phyloP scores from a whole-genome alignment of 2,329 filamentous ascomycete species.

The Botrytis medusae region DNA sequence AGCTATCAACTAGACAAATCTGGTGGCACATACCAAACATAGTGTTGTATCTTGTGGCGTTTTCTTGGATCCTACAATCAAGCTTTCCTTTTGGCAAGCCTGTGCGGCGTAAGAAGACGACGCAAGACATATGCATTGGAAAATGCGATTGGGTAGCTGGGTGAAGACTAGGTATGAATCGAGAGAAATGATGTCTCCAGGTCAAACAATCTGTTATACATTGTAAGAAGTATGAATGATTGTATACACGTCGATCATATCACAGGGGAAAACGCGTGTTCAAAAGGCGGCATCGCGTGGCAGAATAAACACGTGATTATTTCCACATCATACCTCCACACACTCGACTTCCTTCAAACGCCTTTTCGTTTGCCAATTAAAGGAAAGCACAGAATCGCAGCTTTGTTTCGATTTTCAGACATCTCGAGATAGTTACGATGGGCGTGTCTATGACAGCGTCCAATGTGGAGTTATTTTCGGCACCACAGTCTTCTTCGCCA shows the following conservation, averaged over 20 bases:
- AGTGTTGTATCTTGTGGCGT: neutral
- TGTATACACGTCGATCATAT: neutral
- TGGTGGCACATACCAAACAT: neutral
- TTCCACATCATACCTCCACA: neutral
- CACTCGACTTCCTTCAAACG: neutral
- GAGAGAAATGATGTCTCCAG: neutral
- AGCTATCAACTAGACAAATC: neutral
- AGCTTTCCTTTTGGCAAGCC: conserved; percentile 4
- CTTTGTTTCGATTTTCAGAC: neutral
- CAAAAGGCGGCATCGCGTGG: neutral
- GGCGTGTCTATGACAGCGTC: neutral
- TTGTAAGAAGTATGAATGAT: neutral
- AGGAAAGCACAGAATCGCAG: neutral
- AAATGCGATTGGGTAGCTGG: neutral
- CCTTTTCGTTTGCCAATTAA: neutral
- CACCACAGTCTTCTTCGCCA: neutral
- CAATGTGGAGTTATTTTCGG: neutral
- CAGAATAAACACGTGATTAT: neutral
- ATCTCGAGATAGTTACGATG: neutral
- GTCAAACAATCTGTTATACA: neutral
- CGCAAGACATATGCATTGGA: neutral
- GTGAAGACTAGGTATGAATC: too few species aligned
- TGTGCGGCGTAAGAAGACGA: neutral
- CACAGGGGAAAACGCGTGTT: neutral
- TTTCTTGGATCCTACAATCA: neutral